Evolutionary conservation across 2,329 filamentous ascomycete species (phyloP).

Genomic region (Cladosporium cucumerinum): DNA sequence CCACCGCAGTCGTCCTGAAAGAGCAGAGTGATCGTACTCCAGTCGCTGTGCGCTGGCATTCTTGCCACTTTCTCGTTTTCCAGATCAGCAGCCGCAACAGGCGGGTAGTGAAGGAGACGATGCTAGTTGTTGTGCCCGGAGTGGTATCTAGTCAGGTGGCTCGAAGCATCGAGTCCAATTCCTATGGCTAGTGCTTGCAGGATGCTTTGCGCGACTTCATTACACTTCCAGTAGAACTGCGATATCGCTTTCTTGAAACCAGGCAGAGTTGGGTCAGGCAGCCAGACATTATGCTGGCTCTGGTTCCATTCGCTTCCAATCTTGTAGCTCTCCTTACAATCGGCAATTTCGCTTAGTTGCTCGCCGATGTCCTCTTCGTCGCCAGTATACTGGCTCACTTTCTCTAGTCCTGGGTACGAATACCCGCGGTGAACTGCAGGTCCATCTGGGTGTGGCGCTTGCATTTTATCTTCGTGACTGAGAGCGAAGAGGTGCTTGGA

Average conservation of each 20-base stretch:
- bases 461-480: conserved; percentile 35
- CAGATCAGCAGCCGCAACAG: conserved; percentile 32
- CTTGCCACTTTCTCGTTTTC: conserved; percentile 33
- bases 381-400: conserved; percentile 29
- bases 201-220: conserved; percentile 29
- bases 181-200: conserved; percentile 36
- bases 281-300: conserved; percentile 48
- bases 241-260: conserved; percentile 39
- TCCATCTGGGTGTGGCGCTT: conserved; percentile 40
- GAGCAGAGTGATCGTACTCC: conserved; percentile 41
- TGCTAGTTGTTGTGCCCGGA: conserved; percentile 26
- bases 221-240: conserved; percentile 35
- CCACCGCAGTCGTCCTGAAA: conserved; percentile 44
- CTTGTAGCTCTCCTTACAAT: conserved; percentile 42
- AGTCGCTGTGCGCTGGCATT: conserved; percentile 42
- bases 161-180: conserved; percentile 30
- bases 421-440: conserved; percentile 41
- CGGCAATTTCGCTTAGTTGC: conserved; percentile 18
- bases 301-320: conserved; percentile 45
- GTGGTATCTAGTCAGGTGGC: conserved; percentile 22
- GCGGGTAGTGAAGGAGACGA: conserved; percentile 40
- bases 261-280: conserved; percentile 45
- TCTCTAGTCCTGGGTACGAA: conserved; percentile 37
- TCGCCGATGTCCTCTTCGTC: conserved; percentile 19
- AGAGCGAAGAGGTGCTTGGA: conserved; percentile 39